phyloP scores from a whole-genome alignment of 176 grass and related monocot genomes.

The Areca catechu region DNA sequence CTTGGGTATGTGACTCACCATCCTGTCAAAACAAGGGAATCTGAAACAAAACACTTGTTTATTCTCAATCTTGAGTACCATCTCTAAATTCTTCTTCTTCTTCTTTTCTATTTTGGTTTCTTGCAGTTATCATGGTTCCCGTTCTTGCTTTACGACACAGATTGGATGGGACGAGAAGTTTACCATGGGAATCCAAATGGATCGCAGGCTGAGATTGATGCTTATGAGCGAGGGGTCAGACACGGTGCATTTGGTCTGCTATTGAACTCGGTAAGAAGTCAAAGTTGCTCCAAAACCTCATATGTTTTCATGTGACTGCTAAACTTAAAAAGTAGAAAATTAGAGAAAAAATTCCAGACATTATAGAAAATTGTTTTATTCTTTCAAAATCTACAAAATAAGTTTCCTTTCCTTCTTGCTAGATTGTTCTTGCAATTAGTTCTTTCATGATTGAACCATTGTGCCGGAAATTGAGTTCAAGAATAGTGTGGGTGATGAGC shows the following conservation, averaged over 20 bases:
- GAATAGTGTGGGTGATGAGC: constrained; percentile 62
- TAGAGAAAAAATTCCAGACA: too few relatives aligned
- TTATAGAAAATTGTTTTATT: not conserved
- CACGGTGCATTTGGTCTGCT: constrained; percentile 70
- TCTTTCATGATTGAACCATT: constrained; percentile 77
- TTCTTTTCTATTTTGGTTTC: not conserved
- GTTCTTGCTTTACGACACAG: constrained; percentile 93
- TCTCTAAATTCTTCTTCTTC: not conserved
- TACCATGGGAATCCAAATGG: constrained; percentile 83
- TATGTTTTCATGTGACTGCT: too few relatives aligned
- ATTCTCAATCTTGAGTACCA: not conserved
- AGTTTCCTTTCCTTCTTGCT: not conserved
- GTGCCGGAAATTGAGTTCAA: constrained; percentile 46
- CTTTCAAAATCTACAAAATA: not conserved
- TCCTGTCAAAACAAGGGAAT: not conserved
- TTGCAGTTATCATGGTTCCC: constrained; percentile 85
- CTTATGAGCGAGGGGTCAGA: constrained; percentile 64
- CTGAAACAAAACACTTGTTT: not conserved
- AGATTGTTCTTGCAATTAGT: constrained; percentile 58
- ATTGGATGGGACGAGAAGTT: constrained; percentile 98
- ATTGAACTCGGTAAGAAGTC: constrained; percentile 62
- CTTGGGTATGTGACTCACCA: constrained; percentile 45
- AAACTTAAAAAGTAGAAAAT: too few relatives aligned
- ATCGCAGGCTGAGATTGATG: constrained; percentile 17
- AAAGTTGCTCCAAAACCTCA: too few relatives aligned